Evolutionary conservation across 192 early-diverging fungal species (phyloP).

Genomic region (Gigaspora rosea): DNA sequence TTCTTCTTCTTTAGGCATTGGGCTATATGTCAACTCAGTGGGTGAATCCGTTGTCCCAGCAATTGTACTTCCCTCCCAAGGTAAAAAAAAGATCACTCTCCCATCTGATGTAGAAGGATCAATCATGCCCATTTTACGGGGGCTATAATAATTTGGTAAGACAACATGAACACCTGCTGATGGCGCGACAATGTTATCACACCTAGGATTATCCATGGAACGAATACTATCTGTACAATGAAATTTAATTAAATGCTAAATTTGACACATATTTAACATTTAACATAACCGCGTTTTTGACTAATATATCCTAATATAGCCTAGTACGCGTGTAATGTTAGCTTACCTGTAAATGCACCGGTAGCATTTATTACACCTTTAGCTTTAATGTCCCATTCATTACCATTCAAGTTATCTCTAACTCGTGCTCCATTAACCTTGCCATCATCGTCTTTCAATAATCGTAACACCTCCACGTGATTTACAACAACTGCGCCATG

Average conservation of each 20-base stretch:
- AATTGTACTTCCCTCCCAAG: slow-evolving; percentile 95
- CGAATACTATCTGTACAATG: slow-evolving; percentile 71
- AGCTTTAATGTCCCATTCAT: slow-evolving; percentile 80
- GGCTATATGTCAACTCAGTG: slow-evolving; percentile 81
- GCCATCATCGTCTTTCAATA: slow-evolving; percentile 72
- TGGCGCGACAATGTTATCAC: slow-evolving; percentile 87
- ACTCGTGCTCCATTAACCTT: slow-evolving; percentile 77
- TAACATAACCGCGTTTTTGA: neutral
- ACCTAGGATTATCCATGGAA: slow-evolving; percentile 81
- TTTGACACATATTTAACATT: neutral
- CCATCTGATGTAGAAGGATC: slow-evolving; percentile 94
- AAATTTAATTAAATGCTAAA: neutral
- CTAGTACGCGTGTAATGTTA: neutral
- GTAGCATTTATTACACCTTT: slow-evolving; percentile 96
- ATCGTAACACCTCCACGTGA: slow-evolving; percentile 84
- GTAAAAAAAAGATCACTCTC: slow-evolving; percentile 96
- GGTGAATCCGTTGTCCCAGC: slow-evolving; percentile 95
- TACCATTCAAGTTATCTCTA: slow-evolving; percentile 83
- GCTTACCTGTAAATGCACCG: slow-evolving; percentile 65
- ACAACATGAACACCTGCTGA: slow-evolving; percentile 93
- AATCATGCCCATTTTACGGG: slow-evolving; percentile 91
- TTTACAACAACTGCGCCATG: slow-evolving; percentile 93
- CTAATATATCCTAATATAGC: neutral
- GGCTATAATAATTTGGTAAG: slow-evolving; percentile 93
- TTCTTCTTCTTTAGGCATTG: slow-evolving; percentile 89